phyloP scores from a whole-genome alignment of 495 filamentous ascomycete species.

The Penicillium goetzii region DNA sequence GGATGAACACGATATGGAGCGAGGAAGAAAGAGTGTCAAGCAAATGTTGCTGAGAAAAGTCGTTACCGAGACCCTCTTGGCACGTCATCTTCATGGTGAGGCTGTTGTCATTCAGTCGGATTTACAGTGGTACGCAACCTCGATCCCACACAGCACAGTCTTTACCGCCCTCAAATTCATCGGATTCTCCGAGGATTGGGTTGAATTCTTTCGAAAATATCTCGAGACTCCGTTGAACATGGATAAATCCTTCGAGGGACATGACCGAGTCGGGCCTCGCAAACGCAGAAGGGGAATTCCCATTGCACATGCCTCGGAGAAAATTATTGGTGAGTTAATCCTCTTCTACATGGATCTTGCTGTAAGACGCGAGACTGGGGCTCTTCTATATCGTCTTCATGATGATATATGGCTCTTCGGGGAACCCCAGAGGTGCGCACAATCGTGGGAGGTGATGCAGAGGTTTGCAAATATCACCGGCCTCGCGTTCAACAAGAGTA shows the following conservation, averaged over 20 bases:
- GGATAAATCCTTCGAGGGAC: constrained; percentile 38
- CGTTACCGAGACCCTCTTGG: constrained; percentile 57
- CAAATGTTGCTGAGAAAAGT: constrained; percentile 60
- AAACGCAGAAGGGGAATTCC: constrained; percentile 55
- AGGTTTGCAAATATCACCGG: constrained; percentile 54
- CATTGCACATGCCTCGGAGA: constrained; percentile 56
- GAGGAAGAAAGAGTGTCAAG: constrained; percentile 48
- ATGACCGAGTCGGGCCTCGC: constrained; percentile 35
- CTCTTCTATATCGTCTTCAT: constrained; percentile 58
- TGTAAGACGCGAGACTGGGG: constrained; percentile 56
- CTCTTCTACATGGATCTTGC: constrained; percentile 63
- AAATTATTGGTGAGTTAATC: constrained; percentile 56
- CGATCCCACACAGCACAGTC: constrained; percentile 60
- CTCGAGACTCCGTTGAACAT: constrained; percentile 57
- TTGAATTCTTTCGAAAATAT: constrained; percentile 59
- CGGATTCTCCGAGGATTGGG: constrained; percentile 55
- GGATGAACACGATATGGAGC: constrained; percentile 24
- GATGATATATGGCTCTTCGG: constrained; percentile 65
- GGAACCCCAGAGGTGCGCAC: constrained; percentile 50
- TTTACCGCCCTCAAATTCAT: constrained; percentile 53
- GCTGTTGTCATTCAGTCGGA: constrained; percentile 59
- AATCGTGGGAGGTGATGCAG: constrained; percentile 56
- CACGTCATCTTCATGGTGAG: constrained; percentile 52
- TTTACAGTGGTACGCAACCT: constrained; percentile 53
- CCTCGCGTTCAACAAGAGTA: constrained; percentile 52